Percentiles rank a stretch among this genome's conserved stretches.
phyloP scores from a whole-genome alignment of 2,329 filamentous ascomycete genomes.

The Aspergillus sp. region DNA sequence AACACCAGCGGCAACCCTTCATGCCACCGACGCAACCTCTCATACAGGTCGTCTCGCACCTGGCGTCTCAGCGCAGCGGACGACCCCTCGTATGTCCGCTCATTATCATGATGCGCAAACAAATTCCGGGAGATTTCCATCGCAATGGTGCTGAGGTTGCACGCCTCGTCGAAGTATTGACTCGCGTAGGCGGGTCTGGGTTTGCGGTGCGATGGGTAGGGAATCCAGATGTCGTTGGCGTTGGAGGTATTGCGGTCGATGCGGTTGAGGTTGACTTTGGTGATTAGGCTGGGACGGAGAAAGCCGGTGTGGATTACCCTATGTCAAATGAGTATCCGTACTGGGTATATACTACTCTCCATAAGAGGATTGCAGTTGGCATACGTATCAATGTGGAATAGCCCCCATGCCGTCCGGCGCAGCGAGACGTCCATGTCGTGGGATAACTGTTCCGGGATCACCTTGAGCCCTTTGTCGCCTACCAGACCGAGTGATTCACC shows the following conservation, averaged over 20 bases:
- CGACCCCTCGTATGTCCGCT: background rate
- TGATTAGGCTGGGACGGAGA: conserved; percentile 27
- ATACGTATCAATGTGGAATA: conserved; percentile 34
- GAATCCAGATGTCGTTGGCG: conserved; percentile 20
- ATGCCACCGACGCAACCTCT: conserved; percentile 23
- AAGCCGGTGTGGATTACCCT: conserved; percentile 31
- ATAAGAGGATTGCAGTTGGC: conserved; percentile 3
- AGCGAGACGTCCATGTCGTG: conserved; percentile 25
- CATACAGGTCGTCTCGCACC: conserved; percentile 23
- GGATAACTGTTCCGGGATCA: conserved; percentile 16
- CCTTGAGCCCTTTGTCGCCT: conserved; percentile 14
- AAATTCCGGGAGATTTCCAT: conserved; percentile 27
- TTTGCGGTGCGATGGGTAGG: conserved; percentile 26
- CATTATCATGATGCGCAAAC: conserved; percentile 15
- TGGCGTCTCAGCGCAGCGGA: conserved; percentile 9
- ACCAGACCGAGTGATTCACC: conserved; percentile 27
- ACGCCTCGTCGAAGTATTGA: conserved; percentile 28
- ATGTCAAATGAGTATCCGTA: background rate
- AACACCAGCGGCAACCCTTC: conserved; percentile 22
- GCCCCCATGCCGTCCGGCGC: conserved; percentile 28
- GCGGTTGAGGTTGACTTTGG: conserved; percentile 25
- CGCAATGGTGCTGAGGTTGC: conserved; percentile 27
- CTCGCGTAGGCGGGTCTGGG: conserved; percentile 19
- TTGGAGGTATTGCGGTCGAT: conserved; percentile 8
- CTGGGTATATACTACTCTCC: no score